Base-by-base conservation (phyloP, 352 stramenopile genomes). In the Phytopythium helicoides region DNA sequence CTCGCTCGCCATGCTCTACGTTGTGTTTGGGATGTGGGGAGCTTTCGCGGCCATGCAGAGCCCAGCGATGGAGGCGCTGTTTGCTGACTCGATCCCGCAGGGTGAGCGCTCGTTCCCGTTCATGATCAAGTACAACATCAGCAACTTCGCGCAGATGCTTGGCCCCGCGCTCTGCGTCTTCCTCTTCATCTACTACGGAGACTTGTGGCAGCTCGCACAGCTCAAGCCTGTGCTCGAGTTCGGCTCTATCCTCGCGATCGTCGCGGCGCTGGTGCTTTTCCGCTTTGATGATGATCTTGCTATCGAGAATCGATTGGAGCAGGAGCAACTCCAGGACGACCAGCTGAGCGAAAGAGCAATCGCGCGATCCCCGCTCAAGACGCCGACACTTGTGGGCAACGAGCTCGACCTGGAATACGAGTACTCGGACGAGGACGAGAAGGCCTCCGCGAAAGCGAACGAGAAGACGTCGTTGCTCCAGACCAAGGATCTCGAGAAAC, bases 71-170 rank as follows among this genome's bases (percentile, higher is more conserved):
- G 80, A 90, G 48, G 80, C 80, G 48, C 60, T 90, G 2, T 90
- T 90, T 47, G 80, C 80, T 19, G 80, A 90, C 41, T 90, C 80
- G 23, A 87, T 90, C 51, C 76, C 74, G 52, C 71, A 83, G 37
- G 76, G 80, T 34, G 66, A 73, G 47, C 68, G 80, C 16, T 87
- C 76, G 44, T 86, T 74, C 40, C 80, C 80, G 1, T 87, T 88
- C 61, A 88, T 84, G 75, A 81, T 90, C 71, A 90, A 90, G 66
- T 88, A 88, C 76, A 85, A 86, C 52, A 72, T 90, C 37, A 75
- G 65, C 65, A 90, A 88, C 48, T 45, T 87, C 4, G 80, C 80
- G 34, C 75, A 84, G 56, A 76, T 85, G 48, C 58, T 88, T 12
- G 80, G 80, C 0, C 80, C 80, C 6, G 22, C 56, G 19, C 49